A percentile compares a stretch with the other conserved stretches of the same genome.
Conservation (phyloP, 352 stramenopile species). For the Blastocystis sp. region DNA sequence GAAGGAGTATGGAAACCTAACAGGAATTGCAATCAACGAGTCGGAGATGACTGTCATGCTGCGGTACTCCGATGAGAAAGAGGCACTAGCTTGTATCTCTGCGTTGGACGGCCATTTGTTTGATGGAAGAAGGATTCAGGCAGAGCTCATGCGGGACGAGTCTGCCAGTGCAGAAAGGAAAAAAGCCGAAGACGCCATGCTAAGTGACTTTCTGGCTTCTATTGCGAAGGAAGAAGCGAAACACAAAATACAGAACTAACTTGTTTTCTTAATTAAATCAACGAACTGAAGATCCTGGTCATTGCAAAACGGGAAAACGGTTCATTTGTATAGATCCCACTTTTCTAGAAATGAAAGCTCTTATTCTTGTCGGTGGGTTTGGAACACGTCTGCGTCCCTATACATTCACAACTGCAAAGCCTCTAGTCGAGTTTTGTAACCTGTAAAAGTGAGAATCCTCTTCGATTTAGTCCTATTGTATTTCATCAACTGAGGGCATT, state of each 20-base stretch:
- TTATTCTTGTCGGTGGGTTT: slow-evolving; percentile 81
- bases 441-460: neutral
- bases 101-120: neutral
- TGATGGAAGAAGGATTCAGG: neutral
- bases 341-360: slow-evolving; percentile 72
- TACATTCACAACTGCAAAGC: slow-evolving; percentile 79
- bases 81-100: neutral
- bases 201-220: neutral
- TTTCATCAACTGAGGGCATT: slow-evolving; percentile 80
- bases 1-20: slow-evolving; percentile 15
- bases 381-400: slow-evolving; percentile 78
- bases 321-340: neutral
- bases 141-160: neutral
- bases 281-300: neutral
- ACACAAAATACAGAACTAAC: neutral
- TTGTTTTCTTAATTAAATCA: neutral
- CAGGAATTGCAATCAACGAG: slow-evolving; percentile 16
- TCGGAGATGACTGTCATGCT: neutral
- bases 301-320: neutral
- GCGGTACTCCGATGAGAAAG: neutral
- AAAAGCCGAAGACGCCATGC: neutral
- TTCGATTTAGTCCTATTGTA: slow-evolving; percentile 72
- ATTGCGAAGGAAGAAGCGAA: slow-evolving; percentile 32
- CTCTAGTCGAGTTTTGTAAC: slow-evolving; percentile 82
- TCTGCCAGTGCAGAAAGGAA: neutral